Base-by-base conservation (phyloP, 1,139 yeast genomes). In the Lodderomyces beijingensis region DNA sequence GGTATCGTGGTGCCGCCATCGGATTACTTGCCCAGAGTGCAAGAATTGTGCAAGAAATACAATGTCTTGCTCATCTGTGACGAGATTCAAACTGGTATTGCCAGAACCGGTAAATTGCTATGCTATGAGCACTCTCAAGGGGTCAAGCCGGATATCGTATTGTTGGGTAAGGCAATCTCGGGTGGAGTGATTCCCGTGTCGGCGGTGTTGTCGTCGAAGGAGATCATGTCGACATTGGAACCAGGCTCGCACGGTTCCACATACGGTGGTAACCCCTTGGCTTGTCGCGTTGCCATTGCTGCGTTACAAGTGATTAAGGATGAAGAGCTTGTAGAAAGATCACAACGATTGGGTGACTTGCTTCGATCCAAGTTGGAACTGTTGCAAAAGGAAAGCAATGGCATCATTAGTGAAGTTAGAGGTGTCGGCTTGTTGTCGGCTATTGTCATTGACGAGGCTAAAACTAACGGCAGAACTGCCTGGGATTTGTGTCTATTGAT, bases 241-340 rank as follows among this genome's bases (percentile, higher is more conserved):
- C 95, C 97, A 27, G 98, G 98, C 38, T 86, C 96, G 30, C 97
- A 89, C 60, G 98, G 97, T 33, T 89, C 96, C 28, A 89, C 98
- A 20, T 89, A 86, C 55, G 98, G 98, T 60, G 98, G 98, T 59
- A 91, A 88, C 65, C 96, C 98, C 44, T 75, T 89, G 55, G 89
- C 96, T 21, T 87, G 95, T 48, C 78, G 88, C 41, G 96, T 88
- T 23, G 94, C 97, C 43, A 81, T 87, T 57, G 96, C 96, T 41
- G 96, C 98, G 11, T 71, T 89, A 49, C 76, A 87, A 52, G 97
- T 91, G 37, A 87, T 89, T 40, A 76, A 74, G 56, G 95, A 89
- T 51, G 97, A 89, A 64, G 73, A 80, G 25, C 73, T 89, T 55
- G 91, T 83, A 22, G 87, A 85, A 54, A 77, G 94, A 57, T 79